Base-by-base conservation (phyloP, 441 rosid species). In the Pelargonium fulgidum region DNA sequence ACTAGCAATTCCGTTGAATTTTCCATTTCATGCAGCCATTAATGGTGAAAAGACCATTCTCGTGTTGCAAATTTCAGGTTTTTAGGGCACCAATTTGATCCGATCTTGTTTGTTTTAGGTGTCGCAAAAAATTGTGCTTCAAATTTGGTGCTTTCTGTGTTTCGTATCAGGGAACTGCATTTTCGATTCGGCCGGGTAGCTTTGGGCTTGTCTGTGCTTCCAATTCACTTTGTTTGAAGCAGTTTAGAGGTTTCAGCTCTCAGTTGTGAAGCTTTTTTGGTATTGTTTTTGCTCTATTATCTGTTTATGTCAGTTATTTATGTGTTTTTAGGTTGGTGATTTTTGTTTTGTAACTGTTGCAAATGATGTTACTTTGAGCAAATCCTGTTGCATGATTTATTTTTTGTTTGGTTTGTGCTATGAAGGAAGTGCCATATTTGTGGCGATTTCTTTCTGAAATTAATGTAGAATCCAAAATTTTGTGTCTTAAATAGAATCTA, bases 201-300 rank as follows among this genome's bases (percentile, higher is more conserved):
- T 39, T 42, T 36, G 48, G 67, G 48, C 67, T 8, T 41, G 8
- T 36, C 67, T 64, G 50, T 39, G 41, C 67, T 16, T 16, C 26
- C 67, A 8, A 16, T 16, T 64, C 16, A 39, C 67, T 64, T 39
- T 64, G 67, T 64, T 41, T 64, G 67, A 64, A 64, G 24, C 67
- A 64, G 41, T 36, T 42, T 64, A 64, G 67, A 39, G 67, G 67
- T 64, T 36, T 63, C 66, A 63, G 66, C 66, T 63, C 47, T 63
- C 17, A 16, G 20, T 64, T 64, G 48, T 64, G 67, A 39, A 64
- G 14, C 39, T 63, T 26, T 63, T 3, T 29, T 11, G 2, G 41
- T 36, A 36, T n/a, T 14, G 8, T 63, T 63, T 14, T n/a, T 4
- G 16, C 14, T 63, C 36, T 64, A 19, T 39, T 22, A 16, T 41